Base-by-base conservation (phyloP, 306 rosid genomes). In the Lagenaria siceraria region DNA sequence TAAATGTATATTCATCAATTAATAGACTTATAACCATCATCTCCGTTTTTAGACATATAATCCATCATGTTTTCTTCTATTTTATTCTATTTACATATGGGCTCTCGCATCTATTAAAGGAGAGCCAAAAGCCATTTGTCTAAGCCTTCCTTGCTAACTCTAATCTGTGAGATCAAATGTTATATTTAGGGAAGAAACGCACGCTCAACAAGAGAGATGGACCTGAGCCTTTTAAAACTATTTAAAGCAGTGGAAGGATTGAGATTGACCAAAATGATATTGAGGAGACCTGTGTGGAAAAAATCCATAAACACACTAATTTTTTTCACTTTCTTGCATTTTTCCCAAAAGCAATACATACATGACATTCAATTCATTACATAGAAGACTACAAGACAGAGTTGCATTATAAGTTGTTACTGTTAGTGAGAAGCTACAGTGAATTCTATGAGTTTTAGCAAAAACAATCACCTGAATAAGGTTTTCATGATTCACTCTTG, bases 401-500 rank as follows among this genome's bases (percentile, higher is more conserved):
- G 58, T 43, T 69, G 33, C 33, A 69, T 69, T 22, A 24, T 46
- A 52, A 75, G 33, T 33, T 13, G 21, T 51, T 17, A 43, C 3
- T n/a, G n/a, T n/a, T n/a, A n/a, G 74, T 40, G 11, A 69, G 27
- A 22, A 69, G 11, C 29, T 69, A 69, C 22, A 15, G 59, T 71
- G 24, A 71, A 49, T 27, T 71, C 24, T 11, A 54, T 8, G 12
- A n/a, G 55, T 79, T 13, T 48, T 5, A 74, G 31, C 73, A 52
- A 60, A 22, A 52, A 29, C 8, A 71, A 19, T 55, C 63, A 90
- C 96, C 91, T 85, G 85, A 8, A 87, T 81, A 72, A 90, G 40
- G 66, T 85, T 87, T 8, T 77, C 82, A 78, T 88, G 96, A 43
- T 84, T 68, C 29, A 82, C 69, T 73, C 25, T 85, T 18, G 93